Conservation (phyloP, 1,284 basidiomycete genomes). For the Moesziomyces antarcticus region DNA sequence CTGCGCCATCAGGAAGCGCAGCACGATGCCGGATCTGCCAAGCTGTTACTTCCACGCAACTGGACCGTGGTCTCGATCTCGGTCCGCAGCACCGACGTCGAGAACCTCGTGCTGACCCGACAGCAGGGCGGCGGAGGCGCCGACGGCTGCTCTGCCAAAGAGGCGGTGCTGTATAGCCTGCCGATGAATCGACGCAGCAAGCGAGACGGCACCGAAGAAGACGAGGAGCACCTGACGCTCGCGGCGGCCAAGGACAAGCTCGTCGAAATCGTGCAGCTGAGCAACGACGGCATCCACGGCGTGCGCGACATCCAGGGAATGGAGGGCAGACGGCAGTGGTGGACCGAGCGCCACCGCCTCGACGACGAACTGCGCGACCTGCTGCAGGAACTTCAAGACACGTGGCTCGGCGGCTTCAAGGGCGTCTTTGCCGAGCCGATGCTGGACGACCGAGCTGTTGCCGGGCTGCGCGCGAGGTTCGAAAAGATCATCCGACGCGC, state of each 20-base stretch:
- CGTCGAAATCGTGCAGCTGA: slow-evolving; percentile 79
- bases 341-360: slow-evolving; percentile 80
- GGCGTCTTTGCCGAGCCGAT: slow-evolving; percentile 48
- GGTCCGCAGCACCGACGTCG: slow-evolving; percentile 73
- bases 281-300: slow-evolving; percentile 79
- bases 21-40: slow-evolving; percentile 15
- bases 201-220: slow-evolving; percentile 75
- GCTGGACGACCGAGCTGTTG: slow-evolving; percentile 22
- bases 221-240: slow-evolving; percentile 76
- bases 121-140: slow-evolving; percentile 69
- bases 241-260: slow-evolving; percentile 81
- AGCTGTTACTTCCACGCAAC: slow-evolving; percentile 74
- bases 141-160: slow-evolving; percentile 38
- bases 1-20: slow-evolving; percentile 37
- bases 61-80: slow-evolving; percentile 87
- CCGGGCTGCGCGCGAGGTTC: slow-evolving; percentile 37
- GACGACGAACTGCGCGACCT: slow-evolving; percentile 82
- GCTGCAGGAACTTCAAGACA: slow-evolving; percentile 87
- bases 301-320: slow-evolving; percentile 79
- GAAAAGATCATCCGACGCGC: slow-evolving; percentile 65
- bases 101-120: slow-evolving; percentile 84
- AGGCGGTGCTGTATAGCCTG: slow-evolving; percentile 75
- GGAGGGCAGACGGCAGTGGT: slow-evolving; percentile 79
- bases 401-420: slow-evolving; percentile 97
- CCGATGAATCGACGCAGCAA: slow-evolving; percentile 83